phyloP scores from a whole-genome alignment of 2,329 filamentous ascomycete species.

The Clonostachys byssicola region DNA sequence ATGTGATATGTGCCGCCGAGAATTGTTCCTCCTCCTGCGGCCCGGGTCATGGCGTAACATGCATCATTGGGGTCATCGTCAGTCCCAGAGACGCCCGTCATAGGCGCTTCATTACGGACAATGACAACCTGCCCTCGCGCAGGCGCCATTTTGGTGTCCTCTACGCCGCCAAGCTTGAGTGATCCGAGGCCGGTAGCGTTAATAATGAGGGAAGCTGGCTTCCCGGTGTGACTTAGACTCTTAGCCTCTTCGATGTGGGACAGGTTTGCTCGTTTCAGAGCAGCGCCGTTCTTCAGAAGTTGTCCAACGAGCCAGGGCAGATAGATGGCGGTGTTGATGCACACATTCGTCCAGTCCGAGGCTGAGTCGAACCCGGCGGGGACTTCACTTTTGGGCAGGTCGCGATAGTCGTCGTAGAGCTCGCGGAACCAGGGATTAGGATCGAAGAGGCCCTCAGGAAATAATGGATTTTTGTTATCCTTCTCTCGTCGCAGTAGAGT shows the following conservation, averaged over 20 bases:
- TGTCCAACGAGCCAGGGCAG: constrained; percentile 66
- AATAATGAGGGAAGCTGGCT: constrained; percentile 54
- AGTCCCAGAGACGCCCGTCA: constrained; percentile 61
- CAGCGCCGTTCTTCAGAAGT: constrained; percentile 56
- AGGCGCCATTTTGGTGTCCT: constrained; percentile 59
- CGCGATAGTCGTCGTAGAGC: constrained; percentile 64
- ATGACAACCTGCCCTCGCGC: constrained; percentile 70
- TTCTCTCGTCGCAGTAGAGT: constrained; percentile 29
- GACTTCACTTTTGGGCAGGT: constrained; percentile 54
- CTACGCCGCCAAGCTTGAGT: constrained; percentile 62
- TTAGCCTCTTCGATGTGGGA: constrained; percentile 59
- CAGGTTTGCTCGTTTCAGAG: constrained; percentile 45
- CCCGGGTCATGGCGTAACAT: constrained; percentile 72
- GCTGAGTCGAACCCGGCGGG: constrained; percentile 53
- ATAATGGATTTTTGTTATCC: neutral
- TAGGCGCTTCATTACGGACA: constrained; percentile 72
- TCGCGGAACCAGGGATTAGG: constrained; percentile 66
- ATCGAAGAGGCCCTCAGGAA: constrained; percentile 27
- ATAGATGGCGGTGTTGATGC: constrained; percentile 71
- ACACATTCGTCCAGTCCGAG: constrained; percentile 61
- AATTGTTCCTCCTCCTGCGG: constrained; percentile 67
- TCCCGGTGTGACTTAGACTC: constrained; percentile 47
- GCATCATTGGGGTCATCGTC: constrained; percentile 67
- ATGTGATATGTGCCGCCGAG: constrained; percentile 74
- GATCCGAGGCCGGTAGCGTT: constrained; percentile 69